Percentiles rank a stretch among this genome's conserved stretches.
These are phyloP conservation scores for Diplotaxis tenuifolia DNA, from an alignment of 345 rosid genomes.

Conservation along the genomic window DNA sequence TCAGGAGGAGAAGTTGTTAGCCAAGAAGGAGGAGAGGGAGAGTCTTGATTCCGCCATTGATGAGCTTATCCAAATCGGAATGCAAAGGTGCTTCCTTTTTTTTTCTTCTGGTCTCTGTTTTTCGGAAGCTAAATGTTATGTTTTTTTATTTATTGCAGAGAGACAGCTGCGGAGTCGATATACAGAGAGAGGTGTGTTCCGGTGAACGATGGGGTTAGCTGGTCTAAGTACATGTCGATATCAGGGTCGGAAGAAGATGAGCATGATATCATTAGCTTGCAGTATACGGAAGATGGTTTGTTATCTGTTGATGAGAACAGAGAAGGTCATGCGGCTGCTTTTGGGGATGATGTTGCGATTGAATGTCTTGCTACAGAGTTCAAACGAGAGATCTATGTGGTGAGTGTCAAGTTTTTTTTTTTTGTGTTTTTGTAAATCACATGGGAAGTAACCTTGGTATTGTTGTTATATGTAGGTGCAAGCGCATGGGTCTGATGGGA, in stretches of 20 bases:
- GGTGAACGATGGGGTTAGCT: conserved; percentile 75
- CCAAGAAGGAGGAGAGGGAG: conserved; percentile 66
- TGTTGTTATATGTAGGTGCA: conserved; percentile 90
- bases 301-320: conserved; percentile 84
- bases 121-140: neutral
- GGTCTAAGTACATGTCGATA: conserved; percentile 96
- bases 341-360: conserved; percentile 95
- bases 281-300: conserved; percentile 91
- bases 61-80: conserved; percentile 77
- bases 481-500: conserved; percentile 97
- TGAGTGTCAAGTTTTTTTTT: conserved; percentile 37
- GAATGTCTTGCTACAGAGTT: conserved; percentile 97
- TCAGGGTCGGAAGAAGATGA: conserved; percentile 89
- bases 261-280: conserved; percentile 81
- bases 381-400: conserved; percentile 87
- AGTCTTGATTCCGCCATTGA: conserved; percentile 70
- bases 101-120: conserved; percentile 2
- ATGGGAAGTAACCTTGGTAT: neutral
- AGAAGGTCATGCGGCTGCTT: conserved; percentile 83
- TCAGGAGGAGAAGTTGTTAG: conserved; percentile 86
- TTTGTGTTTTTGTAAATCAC: neutral
- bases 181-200: conserved; percentile 86
- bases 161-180: conserved; percentile 83
- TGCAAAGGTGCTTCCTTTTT: conserved; percentile 62
- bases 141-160: conserved; percentile 52